Conservation (phyloP, 192 early-diverging fungal species). For the Entophlyctis luteolus region DNA sequence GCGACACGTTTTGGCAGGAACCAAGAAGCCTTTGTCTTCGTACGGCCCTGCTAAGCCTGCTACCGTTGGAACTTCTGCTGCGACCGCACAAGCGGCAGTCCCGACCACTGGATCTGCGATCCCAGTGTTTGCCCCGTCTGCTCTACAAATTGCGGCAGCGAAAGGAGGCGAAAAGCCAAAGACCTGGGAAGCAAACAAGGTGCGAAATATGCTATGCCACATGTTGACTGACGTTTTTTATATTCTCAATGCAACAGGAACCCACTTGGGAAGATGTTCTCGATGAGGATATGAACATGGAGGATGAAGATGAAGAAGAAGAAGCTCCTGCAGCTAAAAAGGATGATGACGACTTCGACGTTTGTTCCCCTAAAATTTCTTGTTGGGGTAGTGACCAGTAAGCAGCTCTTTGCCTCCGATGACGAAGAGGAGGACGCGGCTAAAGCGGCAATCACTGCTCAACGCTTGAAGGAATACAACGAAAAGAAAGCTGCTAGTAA, state of each 20-base stretch:
- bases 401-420: slow-evolving; percentile 4
- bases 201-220: neutral
- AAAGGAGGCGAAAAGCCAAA: neutral
- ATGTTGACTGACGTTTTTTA: slow-evolving; percentile 41
- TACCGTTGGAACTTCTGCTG: slow-evolving; percentile 37
- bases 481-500: slow-evolving; percentile 82
- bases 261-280: neutral
- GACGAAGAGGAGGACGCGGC: slow-evolving; percentile 90
- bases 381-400: neutral
- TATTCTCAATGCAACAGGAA: slow-evolving; percentile 75
- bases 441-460: slow-evolving; percentile 78
- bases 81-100: neutral
- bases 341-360: slow-evolving; percentile 82
- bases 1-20: slow-evolving; percentile 23
- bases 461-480: slow-evolving; percentile 86
- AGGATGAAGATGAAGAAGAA: slow-evolving; percentile 17
- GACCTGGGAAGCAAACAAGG: neutral
- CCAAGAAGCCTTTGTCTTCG: slow-evolving; percentile 29
- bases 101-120: neutral
- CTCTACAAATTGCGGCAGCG: neutral
- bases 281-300: neutral
- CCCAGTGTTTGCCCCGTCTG: neutral
- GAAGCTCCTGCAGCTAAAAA: slow-evolving; percentile 17
- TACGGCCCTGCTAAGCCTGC: slow-evolving; percentile 7
- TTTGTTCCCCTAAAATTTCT: slow-evolving; percentile 71